Percentiles rank a stretch among this genome's conserved stretches.
Conservation (phyloP, 2,329 filamentous ascomycete species). For the Thelonectria olida region DNA sequence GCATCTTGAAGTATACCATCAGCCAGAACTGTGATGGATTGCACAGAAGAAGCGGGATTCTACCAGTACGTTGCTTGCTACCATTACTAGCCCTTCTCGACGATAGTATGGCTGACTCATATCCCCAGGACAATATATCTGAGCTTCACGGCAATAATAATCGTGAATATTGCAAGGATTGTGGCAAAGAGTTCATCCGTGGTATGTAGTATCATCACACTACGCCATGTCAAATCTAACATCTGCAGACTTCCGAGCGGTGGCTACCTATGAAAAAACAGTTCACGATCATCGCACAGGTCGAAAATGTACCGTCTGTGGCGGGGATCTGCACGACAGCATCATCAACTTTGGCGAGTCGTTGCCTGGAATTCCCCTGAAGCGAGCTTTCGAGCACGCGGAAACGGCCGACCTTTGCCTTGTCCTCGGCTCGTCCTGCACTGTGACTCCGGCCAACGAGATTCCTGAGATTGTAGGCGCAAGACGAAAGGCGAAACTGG, state of each 20-base stretch:
- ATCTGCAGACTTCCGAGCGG: slow-evolving; percentile 52
- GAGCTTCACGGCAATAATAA: slow-evolving; percentile 60
- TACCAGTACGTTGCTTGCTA: slow-evolving; percentile 43
- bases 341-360: slow-evolving; percentile 57
- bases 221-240: not conserved
- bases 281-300: slow-evolving; percentile 57
- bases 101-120: not conserved
- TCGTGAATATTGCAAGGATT: slow-evolving; percentile 54
- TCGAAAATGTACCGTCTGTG: slow-evolving; percentile 52
- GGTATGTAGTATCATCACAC: slow-evolving; percentile 34
- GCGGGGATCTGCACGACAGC: slow-evolving; percentile 50
- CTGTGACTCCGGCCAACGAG: slow-evolving; percentile 51
- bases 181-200: slow-evolving; percentile 56
- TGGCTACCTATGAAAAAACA: slow-evolving; percentile 52
- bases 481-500: slow-evolving; percentile 44
- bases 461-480: slow-evolving; percentile 49
- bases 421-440: slow-evolving; percentile 56
- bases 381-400: slow-evolving; percentile 48
- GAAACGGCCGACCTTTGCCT: slow-evolving; percentile 55
- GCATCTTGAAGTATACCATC: slow-evolving; percentile 53
- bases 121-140: slow-evolving; percentile 50
- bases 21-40: slow-evolving; percentile 53
- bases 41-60: slow-evolving; percentile 56
- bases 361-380: slow-evolving; percentile 44
- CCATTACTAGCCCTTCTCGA: fast-evolving